Evolutionary conservation across 129 eudicot genomes (phyloP).

Genomic region (Apium graveolens): DNA sequence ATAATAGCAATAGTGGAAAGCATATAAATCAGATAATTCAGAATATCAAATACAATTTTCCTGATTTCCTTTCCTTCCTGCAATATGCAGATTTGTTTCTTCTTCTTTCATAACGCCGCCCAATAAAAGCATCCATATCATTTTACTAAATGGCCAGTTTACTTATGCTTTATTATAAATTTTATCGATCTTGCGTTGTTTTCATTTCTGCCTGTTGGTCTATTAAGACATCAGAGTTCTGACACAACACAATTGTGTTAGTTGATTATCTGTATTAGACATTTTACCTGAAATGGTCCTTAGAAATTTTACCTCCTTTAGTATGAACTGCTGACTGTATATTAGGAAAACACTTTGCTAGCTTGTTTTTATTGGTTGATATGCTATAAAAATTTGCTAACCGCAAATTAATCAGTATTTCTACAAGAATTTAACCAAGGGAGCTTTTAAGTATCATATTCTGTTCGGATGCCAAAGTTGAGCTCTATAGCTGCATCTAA

Average conservation of each 20-base stretch:
- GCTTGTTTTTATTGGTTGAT: neutral
- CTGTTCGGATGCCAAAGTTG: neutral
- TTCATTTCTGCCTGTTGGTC: neutral
- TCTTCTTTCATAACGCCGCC: too few species aligned
- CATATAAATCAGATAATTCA: too few species aligned
- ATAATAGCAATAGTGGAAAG: too few species aligned
- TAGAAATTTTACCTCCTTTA: neutral
- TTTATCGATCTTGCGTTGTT: neutral
- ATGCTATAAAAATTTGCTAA: too few species aligned
- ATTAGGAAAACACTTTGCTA: too few species aligned
- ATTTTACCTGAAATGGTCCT: too few species aligned
- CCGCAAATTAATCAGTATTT: too few species aligned
- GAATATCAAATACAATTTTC: too few species aligned
- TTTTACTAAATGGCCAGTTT: neutral
- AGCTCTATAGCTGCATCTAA: neutral
- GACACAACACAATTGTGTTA: neutral
- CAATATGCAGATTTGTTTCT: too few species aligned
- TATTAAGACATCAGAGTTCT: neutral
- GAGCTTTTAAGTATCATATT: neutral
- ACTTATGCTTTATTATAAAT: neutral
- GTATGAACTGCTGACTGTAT: neutral
- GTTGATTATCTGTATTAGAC: neutral
- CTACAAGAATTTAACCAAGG: neutral
- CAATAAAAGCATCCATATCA: too few species aligned
- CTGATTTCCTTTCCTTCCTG: too few species aligned